Evolutionary conservation across 768 basidiomycete genomes (phyloP), one percentile per base, ranked within the genome.

Genomic region (Tulasnella sp.): DNA sequence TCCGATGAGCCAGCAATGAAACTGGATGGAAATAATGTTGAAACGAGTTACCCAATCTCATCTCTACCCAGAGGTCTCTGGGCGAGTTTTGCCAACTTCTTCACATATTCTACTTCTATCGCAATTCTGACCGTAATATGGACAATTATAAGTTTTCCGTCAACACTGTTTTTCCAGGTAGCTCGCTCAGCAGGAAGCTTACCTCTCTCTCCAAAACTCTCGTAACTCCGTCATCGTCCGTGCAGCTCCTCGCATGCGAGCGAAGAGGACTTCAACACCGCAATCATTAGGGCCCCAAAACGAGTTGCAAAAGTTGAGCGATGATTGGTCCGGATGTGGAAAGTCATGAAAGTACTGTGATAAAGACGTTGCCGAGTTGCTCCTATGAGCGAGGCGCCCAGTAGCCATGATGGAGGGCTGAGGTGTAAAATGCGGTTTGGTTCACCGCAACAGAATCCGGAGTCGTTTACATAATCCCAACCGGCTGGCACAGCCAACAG

Each of bases 71-170:
- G 84, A 10, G 88, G 81, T 78, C 86, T 81, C 84, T 93, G 96
- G 42, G 94, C 88, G 32, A 99, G 86, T 83, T 93, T 94, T 29
- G 88, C 85, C 18, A 99, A 82, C 39, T 91, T 89, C 84, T 95
- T 95, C 0, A 96, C 92, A 82, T 98, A 99, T 48, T 99, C 97
- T 82, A 98, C 96, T 84, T 99, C 96, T 79, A 98, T 98, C 40
- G 87, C 80, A 10, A 95, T 91, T 83, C 97, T 98, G 81, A 42
- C 61, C 73, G 10, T 72, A 32, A 67, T n/a, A 16, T 72, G 9
- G 70, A 35, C 26, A 29, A 11, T 73, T 26, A 80, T 46, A 48
- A 75, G 37, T 67, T 61, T 51, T 46, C n/a, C 73, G 20, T 23
- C 44, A n/a, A 40, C 42, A 48, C 26, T 13, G 32, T 32, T 20